Percentiles rank a stretch among this genome's conserved stretches.
phyloP scores from a whole-genome alignment of 441 rosid species.

The Mallotus repandus region DNA sequence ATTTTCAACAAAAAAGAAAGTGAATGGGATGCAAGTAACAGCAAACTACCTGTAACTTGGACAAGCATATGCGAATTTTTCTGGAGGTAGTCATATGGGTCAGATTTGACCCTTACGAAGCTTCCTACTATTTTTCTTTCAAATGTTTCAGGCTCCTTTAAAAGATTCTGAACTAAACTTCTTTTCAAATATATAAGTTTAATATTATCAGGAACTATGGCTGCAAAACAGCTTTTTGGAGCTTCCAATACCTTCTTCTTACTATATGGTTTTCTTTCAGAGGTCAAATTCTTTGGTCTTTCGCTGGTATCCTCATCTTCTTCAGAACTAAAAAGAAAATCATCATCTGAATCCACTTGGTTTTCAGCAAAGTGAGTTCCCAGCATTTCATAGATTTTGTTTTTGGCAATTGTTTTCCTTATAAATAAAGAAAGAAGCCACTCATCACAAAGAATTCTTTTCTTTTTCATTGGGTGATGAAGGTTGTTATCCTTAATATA shows the following conservation, averaged over 20 bases:
- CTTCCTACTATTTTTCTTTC: slow-evolving; percentile 52
- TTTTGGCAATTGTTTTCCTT: slow-evolving; percentile 41
- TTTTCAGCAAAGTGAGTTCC: slow-evolving; percentile 45
- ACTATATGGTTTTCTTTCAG: slow-evolving; percentile 26
- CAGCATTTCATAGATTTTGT: slow-evolving; percentile 39
- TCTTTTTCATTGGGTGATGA: slow-evolving; percentile 42
- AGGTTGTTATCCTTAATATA: slow-evolving; percentile 45
- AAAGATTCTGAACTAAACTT: slow-evolving; percentile 49
- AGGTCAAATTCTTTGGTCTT: slow-evolving; percentile 18
- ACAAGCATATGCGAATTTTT: slow-evolving; percentile 51
- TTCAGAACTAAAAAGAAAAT: slow-evolving; percentile 39
- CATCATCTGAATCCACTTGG: slow-evolving; percentile 24
- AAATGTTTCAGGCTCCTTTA: slow-evolving; percentile 41
- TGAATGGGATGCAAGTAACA: background rate
- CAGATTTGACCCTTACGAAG: slow-evolving; percentile 53
- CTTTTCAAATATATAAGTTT: slow-evolving; percentile 54
- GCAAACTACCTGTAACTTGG: slow-evolving; percentile 50
- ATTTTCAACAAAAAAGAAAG: background rate
- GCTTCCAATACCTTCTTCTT: slow-evolving; percentile 18
- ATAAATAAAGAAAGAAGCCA: slow-evolving; percentile 43
- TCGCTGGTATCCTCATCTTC: slow-evolving; percentile 33
- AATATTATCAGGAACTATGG: slow-evolving; percentile 47
- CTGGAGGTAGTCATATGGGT: slow-evolving; percentile 45
- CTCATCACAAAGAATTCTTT: slow-evolving; percentile 48
- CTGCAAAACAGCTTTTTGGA: slow-evolving; percentile 42